Evolutionary conservation across 768 basidiomycete genomes (phyloP), one percentile per base, ranked within the genome.

Genomic region (Trametes elegans): DNA sequence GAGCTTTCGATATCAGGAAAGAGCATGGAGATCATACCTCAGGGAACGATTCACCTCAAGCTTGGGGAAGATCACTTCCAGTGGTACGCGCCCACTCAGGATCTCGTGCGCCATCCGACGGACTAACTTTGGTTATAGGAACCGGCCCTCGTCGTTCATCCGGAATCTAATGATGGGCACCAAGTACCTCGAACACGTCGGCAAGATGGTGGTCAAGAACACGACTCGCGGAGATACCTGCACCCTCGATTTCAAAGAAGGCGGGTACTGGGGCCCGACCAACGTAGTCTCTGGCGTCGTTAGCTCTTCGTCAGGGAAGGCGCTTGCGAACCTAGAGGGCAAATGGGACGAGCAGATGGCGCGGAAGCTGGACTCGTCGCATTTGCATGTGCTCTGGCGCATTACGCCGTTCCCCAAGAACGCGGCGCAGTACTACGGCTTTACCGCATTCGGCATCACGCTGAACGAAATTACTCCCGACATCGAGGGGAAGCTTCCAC

Each of bases 81-180:
- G 58, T 94, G 92, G 92, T 88, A 60, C 62, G 79, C 53, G 19
- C 47, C 46, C 34, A 24, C 27, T 11, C 11, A 28, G 24, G n/a
- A 10, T 7, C 23, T 3, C 41, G 14, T 50, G 18, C 11, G n/a
- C 6, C 19, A 19, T 21, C 13, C 14, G 16, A 7, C 7, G 42
- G 19, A 24, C 11, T 49, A 26, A 35, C 11, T 4, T 29, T 24
- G n/a, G 13, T 16, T 31, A 6, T 62, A 92, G 92, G 91, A 86
- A 81, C 42, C 90, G 87, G 60, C 92, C 92, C 1, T 91, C 90
- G 0, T 89, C 89, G 2, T 95, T 93, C 70, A 84, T 93, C 76
- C 76, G 92, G 57, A 93, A 93, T 70, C 73, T 95, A 53, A 85
- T 94, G 82, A 86, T 91, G 70, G 93, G 93, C 9, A 87, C 89